These are phyloP conservation scores for Sphagnum magellanicum DNA, from an alignment of 228 moss, liverwort and hornwort species.

Conservation along the genomic window DNA sequence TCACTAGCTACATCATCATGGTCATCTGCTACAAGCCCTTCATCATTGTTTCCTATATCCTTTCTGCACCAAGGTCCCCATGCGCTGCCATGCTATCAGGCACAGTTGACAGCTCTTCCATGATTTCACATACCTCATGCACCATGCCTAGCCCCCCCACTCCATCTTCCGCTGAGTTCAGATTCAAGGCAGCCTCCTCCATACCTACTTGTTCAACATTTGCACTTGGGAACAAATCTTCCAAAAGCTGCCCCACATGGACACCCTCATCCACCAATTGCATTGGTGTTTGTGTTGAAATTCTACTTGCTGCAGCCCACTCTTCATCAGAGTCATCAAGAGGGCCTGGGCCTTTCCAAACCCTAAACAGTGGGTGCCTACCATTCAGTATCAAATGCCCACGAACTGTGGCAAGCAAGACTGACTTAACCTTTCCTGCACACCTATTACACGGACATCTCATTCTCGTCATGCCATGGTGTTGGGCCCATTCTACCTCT, in stretches of 20 bases:
- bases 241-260: no score
- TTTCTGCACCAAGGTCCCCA: no score
- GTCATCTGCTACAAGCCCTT: no score
- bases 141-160: background rate
- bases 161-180: background rate
- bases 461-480: background rate
- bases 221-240: no score
- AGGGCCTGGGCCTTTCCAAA: background rate
- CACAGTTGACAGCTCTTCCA: background rate
- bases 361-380: background rate
- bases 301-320: no score
- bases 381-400: background rate
- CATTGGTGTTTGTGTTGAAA: no score
- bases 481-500: background rate
- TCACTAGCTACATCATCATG: background rate
- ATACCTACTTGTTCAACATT: background rate
- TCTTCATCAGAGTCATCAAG: background rate
- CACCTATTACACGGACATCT: background rate
- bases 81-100: no score
- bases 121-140: background rate
- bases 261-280: background rate
- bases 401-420: background rate
- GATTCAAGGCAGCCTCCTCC: background rate
- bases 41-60: no score
- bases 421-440: background rate